Evolutionary conservation across 2,329 filamentous ascomycete genomes (phyloP), one percentile per base, ranked within the genome.

Genomic region (Aspergillus quadrilineatus): DNA sequence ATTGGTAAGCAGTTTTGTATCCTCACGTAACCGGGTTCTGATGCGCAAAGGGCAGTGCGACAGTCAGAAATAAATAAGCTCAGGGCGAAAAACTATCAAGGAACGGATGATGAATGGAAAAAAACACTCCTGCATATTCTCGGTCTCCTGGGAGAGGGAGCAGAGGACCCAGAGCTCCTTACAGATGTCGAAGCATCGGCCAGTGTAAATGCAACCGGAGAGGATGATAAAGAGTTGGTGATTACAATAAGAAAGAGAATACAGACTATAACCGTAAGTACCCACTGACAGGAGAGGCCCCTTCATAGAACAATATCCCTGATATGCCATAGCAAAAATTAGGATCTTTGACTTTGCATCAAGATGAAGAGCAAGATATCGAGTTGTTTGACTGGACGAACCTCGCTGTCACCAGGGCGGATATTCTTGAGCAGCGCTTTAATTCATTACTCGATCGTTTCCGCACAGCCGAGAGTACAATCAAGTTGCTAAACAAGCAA

Each of bases 331-430:
- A 79, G 72, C 81, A 83, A 79, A 79, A 72, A 48, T 75, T 86
- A 22, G 84, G 84, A 28, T 71, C 79, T 8, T 76, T 87, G 36
- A 67, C 72, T 8, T 74, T 87, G 4, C 69, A 74, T 45, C 75
- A 80, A 61, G 75, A 82, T 62, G 79, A 84, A 36, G 79, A 81
- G 34, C 77, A 82, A 60, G 80, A 82, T 48, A 76, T 86, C 41
- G 76, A 81, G 56, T 74, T 82, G 1, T 82, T 85, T 58, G 80
- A 82, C 34, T 87, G 85, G 85, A 73, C 78, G 10, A 76, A 76
- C 45, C 71, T 74, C 44, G 80, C 82, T 15, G 74, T 79, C 10
- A 67, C 75, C 29, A 73, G 76, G 46, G 75, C 79, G 43, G 67
- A 73, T 46, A 58, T 62, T 12, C 73, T 83, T 26, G 69, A 77